Evolutionary conservation across 2,329 filamentous ascomycete genomes (phyloP).

Genomic region (Ophiocordyceps camponoti-leonardi): DNA sequence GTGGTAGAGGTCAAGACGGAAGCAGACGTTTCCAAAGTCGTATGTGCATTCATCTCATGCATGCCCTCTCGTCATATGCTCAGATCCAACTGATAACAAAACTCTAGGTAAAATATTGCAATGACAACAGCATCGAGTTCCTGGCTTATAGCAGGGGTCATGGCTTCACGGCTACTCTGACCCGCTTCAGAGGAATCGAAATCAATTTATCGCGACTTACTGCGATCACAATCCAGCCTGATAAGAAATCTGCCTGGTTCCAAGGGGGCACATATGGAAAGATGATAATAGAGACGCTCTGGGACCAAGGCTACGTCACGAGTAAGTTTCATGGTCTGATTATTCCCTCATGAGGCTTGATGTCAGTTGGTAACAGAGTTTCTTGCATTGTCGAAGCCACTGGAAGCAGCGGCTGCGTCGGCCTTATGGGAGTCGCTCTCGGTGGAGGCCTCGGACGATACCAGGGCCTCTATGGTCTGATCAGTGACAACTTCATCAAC

Average conservation of each 20-base stretch:
- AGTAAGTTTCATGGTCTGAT: not conserved
- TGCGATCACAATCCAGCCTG: slow-evolving; percentile 2
- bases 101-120: slow-evolving; percentile 7
- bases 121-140: slow-evolving; percentile 7
- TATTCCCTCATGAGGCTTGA: not conserved
- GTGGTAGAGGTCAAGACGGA: not conserved
- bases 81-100: not conserved
- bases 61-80: not conserved
- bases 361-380: not conserved
- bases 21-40: not conserved
- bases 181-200: slow-evolving; percentile 7
- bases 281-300: slow-evolving; percentile 1
- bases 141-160: slow-evolving; percentile 8
- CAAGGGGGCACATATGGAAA: slow-evolving; percentile 1
- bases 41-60: not conserved
- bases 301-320: slow-evolving; percentile 4
- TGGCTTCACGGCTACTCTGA: slow-evolving; percentile 4
- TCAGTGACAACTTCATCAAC: slow-evolving; percentile 16
- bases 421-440: slow-evolving; percentile 12
- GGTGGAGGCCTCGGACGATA: slow-evolving; percentile 15
- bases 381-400: not conserved
- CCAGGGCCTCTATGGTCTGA: slow-evolving; percentile 12
- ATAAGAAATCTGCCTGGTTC: not conserved
- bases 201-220: slow-evolving; percentile 6
- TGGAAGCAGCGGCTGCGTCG: slow-evolving; percentile 4